A percentile compares a stretch with the other conserved stretches of the same genome.
Conservation (phyloP, 306 rosid genomes). For the Prunus padus region DNA sequence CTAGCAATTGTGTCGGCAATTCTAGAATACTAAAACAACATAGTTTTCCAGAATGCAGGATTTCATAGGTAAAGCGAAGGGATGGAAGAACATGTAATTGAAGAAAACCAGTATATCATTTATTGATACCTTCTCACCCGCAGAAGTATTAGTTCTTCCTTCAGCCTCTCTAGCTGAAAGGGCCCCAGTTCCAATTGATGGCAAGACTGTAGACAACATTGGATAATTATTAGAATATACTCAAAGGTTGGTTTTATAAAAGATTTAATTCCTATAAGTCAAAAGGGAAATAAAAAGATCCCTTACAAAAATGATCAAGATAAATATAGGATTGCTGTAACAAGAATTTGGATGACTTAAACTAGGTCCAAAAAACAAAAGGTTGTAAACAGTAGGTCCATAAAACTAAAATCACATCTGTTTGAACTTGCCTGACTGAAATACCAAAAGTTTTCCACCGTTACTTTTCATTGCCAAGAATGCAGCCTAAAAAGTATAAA, state of each 20-base stretch:
- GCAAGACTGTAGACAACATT: slow-evolving; percentile 68
- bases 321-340: background rate
- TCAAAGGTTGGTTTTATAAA: background rate
- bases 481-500: slow-evolving; percentile 58
- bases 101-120: slow-evolving; percentile 19
- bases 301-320: background rate
- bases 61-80: background rate
- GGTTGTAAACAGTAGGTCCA: background rate
- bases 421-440: slow-evolving; percentile 85
- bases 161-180: slow-evolving; percentile 93
- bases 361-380: background rate
- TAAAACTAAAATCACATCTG: background rate
- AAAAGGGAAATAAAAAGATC: background rate
- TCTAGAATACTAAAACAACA: background rate
- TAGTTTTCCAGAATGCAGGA: background rate
- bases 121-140: slow-evolving; percentile 80
- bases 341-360: background rate
- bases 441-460: slow-evolving; percentile 90
- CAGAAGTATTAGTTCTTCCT: slow-evolving; percentile 83
- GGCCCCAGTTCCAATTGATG: slow-evolving; percentile 85
- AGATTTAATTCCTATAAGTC: background rate
- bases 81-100: background rate
- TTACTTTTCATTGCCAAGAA: slow-evolving; percentile 88
- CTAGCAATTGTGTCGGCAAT: no score
- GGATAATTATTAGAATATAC: slow-evolving; percentile 25